Percentiles rank a stretch among this genome's conserved stretches.
phyloP scores from a whole-genome alignment of 1,284 basidiomycete genomes.

The Rhodotorula glutinis region DNA sequence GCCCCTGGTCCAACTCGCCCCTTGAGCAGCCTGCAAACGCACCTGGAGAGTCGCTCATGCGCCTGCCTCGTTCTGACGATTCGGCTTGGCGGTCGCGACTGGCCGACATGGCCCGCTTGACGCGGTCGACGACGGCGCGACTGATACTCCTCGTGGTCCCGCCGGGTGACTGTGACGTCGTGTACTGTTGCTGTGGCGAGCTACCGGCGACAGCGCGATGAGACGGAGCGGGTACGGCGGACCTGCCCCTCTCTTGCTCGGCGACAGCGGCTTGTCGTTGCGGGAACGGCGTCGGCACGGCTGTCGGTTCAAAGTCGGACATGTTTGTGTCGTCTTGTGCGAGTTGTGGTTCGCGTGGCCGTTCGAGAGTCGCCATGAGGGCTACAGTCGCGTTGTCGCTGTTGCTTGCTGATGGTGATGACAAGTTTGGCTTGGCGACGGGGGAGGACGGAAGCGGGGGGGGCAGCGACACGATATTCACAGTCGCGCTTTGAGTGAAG shows the following conservation, averaged over 20 bases:
- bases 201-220: not conserved
- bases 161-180: conserved; percentile 10
- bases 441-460: too few relatives aligned
- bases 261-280: not conserved
- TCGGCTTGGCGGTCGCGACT: conserved; percentile 11
- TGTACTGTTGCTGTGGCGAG: not conserved
- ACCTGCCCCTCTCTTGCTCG: not conserved
- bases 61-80: conserved; percentile 3
- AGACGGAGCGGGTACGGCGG: not conserved
- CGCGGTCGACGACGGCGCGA: conserved; percentile 12
- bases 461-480: too few relatives aligned
- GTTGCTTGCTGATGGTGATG: not conserved
- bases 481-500: too few relatives aligned
- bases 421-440: not conserved
- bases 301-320: not conserved
- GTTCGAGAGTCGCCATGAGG: conserved; percentile 29
- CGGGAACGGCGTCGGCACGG: conserved; percentile 22
- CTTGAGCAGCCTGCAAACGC: not conserved
- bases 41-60: conserved; percentile 1
- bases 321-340: too few relatives aligned
- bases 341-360: not conserved
- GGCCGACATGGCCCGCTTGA: conserved; percentile 23
- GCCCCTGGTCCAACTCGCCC: too few relatives aligned
- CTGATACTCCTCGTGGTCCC: conserved; percentile 24
- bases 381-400: too few relatives aligned